These are phyloP conservation scores for Pelargonium cotyledonis DNA, from an alignment of 441 rosid species.

Conservation along the genomic window DNA sequence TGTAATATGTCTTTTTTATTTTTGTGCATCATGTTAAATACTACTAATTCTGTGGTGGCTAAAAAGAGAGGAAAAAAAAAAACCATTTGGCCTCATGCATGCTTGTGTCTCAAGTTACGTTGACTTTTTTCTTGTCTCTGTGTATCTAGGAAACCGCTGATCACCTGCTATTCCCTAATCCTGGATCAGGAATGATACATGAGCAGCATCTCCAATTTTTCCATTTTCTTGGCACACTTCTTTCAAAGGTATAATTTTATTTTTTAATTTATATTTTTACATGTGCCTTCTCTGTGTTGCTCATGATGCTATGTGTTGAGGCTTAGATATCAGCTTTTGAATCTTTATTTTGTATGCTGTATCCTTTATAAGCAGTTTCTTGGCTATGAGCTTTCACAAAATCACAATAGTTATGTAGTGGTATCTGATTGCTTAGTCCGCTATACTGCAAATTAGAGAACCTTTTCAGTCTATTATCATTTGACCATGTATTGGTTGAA, in stretches of 20 bases:
- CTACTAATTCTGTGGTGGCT: background rate
- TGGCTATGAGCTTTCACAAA: no score
- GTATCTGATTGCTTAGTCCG: background rate
- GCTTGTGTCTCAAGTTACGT: background rate
- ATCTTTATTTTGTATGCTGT: no score
- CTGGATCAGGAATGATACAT: conserved; percentile 96
- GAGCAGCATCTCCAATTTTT: conserved; percentile 97
- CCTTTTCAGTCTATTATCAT: background rate
- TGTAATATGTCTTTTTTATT: background rate
- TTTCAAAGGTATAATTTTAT: conserved; percentile 61
- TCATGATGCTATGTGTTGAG: no score
- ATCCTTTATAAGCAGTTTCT: no score
- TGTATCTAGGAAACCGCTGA: conserved; percentile 80
- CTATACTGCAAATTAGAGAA: background rate
- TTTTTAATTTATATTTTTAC: background rate
- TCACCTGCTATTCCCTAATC: conserved; percentile 96
- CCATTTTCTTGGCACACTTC: conserved; percentile 90
- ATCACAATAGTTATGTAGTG: background rate
- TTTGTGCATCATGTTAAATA: no score
- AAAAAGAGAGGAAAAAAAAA: background rate
- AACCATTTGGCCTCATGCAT: background rate
- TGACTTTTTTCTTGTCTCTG: conserved; percentile 22
- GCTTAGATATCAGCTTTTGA: background rate
- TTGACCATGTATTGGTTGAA: background rate
- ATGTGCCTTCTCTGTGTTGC: background rate